Conservation (phyloP, 1,284 basidiomycete genomes). For the Marasmius fiardii region DNA sequence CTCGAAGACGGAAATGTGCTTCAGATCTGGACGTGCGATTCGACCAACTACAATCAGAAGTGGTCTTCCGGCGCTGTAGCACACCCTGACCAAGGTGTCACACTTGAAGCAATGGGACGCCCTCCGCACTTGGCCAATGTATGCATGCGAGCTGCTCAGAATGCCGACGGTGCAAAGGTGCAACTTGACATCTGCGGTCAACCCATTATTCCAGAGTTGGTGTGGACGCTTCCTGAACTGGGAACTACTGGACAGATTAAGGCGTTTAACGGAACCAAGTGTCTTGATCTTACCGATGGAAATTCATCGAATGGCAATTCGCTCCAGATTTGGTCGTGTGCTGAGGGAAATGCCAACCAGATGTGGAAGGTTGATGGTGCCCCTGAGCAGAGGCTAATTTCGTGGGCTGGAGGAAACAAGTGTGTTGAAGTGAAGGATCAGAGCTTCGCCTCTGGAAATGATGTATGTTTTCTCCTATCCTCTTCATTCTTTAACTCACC, state of each 20-base stretch:
- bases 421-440: not conserved
- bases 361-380: not conserved
- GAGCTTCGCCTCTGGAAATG: not conserved
- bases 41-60: not conserved
- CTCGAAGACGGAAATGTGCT: not conserved
- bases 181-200: not conserved
- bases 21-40: constrained; percentile 2
- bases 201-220: not conserved
- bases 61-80: not conserved
- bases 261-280: constrained; percentile 1
- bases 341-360: constrained; percentile 3
- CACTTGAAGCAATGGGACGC: not conserved
- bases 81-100: not conserved
- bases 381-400: not conserved
- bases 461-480: not conserved
- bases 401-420: not conserved
- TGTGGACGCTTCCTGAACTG: not conserved
- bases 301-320: constrained; percentile 11
- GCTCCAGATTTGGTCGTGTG: constrained; percentile 14
- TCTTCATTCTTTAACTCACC: not conserved
- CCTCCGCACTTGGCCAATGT: not conserved
- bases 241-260: not conserved
- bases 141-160: not conserved
- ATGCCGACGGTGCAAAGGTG: not conserved
- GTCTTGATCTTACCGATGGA: constrained; percentile 13